Percentiles rank a stretch among this genome's conserved stretches.
Conservation (phyloP, 768 basidiomycete species). For the Rhizopogon vulgaris region DNA sequence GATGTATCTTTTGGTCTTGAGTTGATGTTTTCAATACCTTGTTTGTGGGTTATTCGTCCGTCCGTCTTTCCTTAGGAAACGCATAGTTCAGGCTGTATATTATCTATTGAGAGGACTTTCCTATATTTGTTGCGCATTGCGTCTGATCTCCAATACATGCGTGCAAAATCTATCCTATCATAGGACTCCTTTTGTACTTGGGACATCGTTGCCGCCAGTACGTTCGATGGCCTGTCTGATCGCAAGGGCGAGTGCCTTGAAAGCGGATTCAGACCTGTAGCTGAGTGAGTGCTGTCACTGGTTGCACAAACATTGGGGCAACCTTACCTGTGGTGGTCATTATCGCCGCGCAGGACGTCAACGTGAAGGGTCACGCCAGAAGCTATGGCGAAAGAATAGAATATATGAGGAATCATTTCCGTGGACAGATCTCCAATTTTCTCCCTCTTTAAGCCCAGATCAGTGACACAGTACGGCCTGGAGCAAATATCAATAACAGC, state of each 20-base stretch:
- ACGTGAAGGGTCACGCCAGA: constrained; percentile 92
- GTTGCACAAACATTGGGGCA: not conserved
- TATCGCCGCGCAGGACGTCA: constrained; percentile 90
- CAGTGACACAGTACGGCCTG: constrained; percentile 90
- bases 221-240: constrained; percentile 90
- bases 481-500: constrained; percentile 99
- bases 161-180: constrained; percentile 17
- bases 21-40: not conserved
- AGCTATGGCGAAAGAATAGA: constrained; percentile 96
- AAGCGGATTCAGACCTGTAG: constrained; percentile 87
- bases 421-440: constrained; percentile 94
- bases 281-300: not conserved
- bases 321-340: constrained; percentile 93
- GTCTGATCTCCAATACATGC: not conserved
- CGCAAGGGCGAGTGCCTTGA: constrained; percentile 95
- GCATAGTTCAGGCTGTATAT: constrained; percentile 1
- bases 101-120: constrained; percentile 1
- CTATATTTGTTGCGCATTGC: not conserved
- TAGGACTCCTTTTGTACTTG: constrained; percentile 95
- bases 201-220: constrained; percentile 87
- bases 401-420: constrained; percentile 97
- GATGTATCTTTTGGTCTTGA: constrained; percentile 77
- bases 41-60: not conserved
- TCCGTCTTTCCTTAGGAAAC: constrained; percentile 6
- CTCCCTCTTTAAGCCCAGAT: constrained; percentile 81